Base-by-base conservation (phyloP, 2,329 filamentous ascomycete species). In the Sporothrix pseudoabietina region DNA sequence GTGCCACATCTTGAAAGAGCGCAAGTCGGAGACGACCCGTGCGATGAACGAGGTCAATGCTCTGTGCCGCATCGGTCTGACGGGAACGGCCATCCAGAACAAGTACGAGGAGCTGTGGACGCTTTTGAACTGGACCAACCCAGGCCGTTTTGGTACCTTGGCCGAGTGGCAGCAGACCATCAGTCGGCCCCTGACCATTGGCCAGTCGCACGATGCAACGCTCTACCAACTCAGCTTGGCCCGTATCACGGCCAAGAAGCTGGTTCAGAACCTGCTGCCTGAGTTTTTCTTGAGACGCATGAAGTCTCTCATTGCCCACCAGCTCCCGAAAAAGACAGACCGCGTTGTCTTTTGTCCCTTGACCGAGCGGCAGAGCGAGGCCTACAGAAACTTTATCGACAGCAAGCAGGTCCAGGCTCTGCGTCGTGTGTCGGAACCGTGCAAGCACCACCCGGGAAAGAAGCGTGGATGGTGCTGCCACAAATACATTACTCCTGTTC, bases 21-120 rank as follows among this genome's bases (percentile, higher is more conserved):
- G 88, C 68, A 86, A 84, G 59, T 91, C 94, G 0, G 92, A 91
- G 75, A 92, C 91, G 8, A 96, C 95, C 0, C 89, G 92, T 78
- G 91, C 94, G 0, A 95, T 99, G 91, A 92, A 94, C 77, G 89
- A 94, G 75, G 85, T 98, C 77, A 99, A 99, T 77, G 90, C 94
- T 0, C 87, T 98, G 2, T 98, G 96, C 79, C 89, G 96, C 47
- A 94, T 99, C 75, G 96, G 96, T 0, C 85, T 99, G 9, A 98
- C 94, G 0, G 96, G 96, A 1, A 99, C 96, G 0, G 95, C 95
- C 0, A 98, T 99, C 61, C 96, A 99, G 80, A 99, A 99, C 81
- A 96, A 93, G 77, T 99, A 99, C 80, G 94, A 98, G 79, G 96
- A 99, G 80, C 86, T 99, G 0, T 99, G 95, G 95, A 97, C 94